These are phyloP conservation scores for Fusarium coffeatum DNA, from an alignment of 2,329 filamentous ascomycete species.

Conservation along the genomic window DNA sequence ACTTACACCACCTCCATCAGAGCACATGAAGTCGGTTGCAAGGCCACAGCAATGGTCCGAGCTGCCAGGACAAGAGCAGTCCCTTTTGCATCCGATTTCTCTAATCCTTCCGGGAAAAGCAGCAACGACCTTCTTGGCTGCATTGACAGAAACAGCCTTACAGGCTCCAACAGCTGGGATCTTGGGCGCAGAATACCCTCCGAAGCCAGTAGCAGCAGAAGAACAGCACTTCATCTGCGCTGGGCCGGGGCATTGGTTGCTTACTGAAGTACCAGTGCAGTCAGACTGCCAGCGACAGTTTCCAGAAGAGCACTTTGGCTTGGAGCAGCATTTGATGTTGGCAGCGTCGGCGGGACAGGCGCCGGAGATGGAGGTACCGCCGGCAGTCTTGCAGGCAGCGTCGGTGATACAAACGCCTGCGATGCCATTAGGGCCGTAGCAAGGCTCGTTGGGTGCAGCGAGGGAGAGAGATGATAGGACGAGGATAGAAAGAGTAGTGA, in stretches of 20 bases:
- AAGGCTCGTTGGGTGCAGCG: slow-evolving; percentile 50
- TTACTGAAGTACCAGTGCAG: slow-evolving; percentile 49
- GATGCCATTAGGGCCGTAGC: slow-evolving; percentile 43
- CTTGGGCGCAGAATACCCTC: slow-evolving; percentile 50
- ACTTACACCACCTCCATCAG: slow-evolving; percentile 54
- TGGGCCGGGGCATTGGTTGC: slow-evolving; percentile 55
- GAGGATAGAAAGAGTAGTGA: slow-evolving; percentile 13
- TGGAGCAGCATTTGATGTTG: slow-evolving; percentile 58
- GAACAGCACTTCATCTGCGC: slow-evolving; percentile 55
- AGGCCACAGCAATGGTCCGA: slow-evolving; percentile 55
- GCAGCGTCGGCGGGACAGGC: slow-evolving; percentile 54
- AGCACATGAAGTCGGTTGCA: slow-evolving; percentile 55
- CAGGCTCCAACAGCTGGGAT: slow-evolving; percentile 53
- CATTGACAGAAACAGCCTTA: slow-evolving; percentile 51
- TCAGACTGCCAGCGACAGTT: slow-evolving; percentile 55
- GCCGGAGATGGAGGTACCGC: slow-evolving; percentile 53
- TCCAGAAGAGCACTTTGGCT: slow-evolving; percentile 51
- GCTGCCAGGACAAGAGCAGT: slow-evolving; percentile 49
- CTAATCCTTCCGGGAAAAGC: slow-evolving; percentile 52
- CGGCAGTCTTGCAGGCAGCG: slow-evolving; percentile 50
- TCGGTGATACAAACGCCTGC: slow-evolving; percentile 55
- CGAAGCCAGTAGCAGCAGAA: slow-evolving; percentile 48
- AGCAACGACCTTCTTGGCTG: slow-evolving; percentile 51
- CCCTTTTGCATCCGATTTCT: slow-evolving; percentile 51
- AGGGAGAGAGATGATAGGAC: slow-evolving; percentile 31